Conservation (phyloP, 176 grass and related monocot species). For the Avena sativa region DNA sequence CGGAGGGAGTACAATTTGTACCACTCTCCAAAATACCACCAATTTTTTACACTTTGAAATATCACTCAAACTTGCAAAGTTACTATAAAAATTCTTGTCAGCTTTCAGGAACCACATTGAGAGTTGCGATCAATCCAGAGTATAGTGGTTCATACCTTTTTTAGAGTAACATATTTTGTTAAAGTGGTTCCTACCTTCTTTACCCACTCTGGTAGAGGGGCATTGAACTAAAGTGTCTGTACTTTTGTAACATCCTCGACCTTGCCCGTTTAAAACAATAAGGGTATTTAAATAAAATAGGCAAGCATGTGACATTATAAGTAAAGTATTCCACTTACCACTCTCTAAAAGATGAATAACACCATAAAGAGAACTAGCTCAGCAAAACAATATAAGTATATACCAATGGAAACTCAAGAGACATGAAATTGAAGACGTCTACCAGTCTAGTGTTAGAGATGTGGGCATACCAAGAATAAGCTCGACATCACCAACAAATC, state of each 20-base stretch:
- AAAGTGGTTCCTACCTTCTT: slow-evolving; percentile 54
- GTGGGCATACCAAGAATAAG: slow-evolving; percentile 81
- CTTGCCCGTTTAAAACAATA: slow-evolving; percentile 61
- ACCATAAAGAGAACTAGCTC: background rate
- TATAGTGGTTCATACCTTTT: slow-evolving; percentile 23
- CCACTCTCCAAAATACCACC: too few relatives aligned
- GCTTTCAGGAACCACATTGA: slow-evolving; percentile 77
- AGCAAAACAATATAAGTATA: background rate
- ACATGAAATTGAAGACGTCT: background rate
- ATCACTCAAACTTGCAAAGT: too few relatives aligned
- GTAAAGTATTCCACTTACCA: background rate
- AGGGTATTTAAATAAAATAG: background rate
- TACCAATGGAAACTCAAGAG: background rate
- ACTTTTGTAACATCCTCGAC: slow-evolving; percentile 93
- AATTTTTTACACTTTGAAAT: too few relatives aligned
- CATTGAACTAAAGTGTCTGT: slow-evolving; percentile 93
- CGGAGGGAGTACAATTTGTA: too few relatives aligned
- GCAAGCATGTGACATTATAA: background rate
- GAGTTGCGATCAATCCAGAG: slow-evolving; percentile 58
- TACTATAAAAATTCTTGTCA: slow-evolving; percentile 44
- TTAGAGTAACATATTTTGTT: background rate
- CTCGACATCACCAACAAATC: slow-evolving; percentile 89
- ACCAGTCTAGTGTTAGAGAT: background rate
- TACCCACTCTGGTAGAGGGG: slow-evolving; percentile 87
- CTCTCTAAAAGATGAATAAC: background rate